These are phyloP conservation scores for Taiwanofungus camphoratus DNA, from an alignment of 1,284 basidiomycete species.

Conservation along the genomic window DNA sequence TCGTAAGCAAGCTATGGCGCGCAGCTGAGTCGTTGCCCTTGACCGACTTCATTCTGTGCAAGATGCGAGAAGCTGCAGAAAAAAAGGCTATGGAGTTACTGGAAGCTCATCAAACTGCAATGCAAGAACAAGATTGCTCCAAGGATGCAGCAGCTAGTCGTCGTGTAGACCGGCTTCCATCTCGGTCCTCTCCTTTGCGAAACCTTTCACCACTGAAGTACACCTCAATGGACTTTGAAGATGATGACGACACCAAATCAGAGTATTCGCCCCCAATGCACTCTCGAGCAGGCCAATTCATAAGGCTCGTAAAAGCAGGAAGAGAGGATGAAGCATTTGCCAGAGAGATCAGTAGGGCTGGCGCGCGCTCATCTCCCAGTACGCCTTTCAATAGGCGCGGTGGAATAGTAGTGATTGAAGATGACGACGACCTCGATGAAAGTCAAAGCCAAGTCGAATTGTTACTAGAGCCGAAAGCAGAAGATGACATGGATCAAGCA, in stretches of 20 bases:
- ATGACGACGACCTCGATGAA: background rate
- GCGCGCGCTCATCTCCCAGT: background rate
- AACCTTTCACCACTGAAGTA: background rate
- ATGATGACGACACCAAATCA: background rate
- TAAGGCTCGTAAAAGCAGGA: slow-evolving; percentile 9
- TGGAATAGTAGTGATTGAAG: too few species aligned
- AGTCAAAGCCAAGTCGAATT: background rate
- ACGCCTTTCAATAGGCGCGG: background rate
- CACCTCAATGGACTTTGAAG: background rate
- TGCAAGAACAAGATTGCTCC: background rate
- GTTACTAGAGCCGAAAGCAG: too few species aligned
- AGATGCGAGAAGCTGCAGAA: slow-evolving; percentile 18
- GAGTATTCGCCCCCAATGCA: slow-evolving; percentile 19
- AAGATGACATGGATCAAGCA: too few species aligned
- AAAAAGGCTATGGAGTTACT: slow-evolving; percentile 6
- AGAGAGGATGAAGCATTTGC: slow-evolving; percentile 3
- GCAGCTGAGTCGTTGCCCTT: slow-evolving; percentile 12
- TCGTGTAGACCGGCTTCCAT: background rate
- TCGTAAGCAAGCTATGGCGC: slow-evolving; percentile 13
- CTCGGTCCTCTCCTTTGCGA: slow-evolving; percentile 5
- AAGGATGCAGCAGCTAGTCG: background rate
- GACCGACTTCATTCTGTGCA: slow-evolving; percentile 15
- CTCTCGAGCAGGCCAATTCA: slow-evolving; percentile 15
- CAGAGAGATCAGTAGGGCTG: background rate
- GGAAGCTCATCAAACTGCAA: slow-evolving; percentile 2